Evolutionary conservation across 2,329 filamentous ascomycete species (phyloP), one percentile per base, ranked within the genome.

Genomic region (Pseudogymnoascus sp.): DNA sequence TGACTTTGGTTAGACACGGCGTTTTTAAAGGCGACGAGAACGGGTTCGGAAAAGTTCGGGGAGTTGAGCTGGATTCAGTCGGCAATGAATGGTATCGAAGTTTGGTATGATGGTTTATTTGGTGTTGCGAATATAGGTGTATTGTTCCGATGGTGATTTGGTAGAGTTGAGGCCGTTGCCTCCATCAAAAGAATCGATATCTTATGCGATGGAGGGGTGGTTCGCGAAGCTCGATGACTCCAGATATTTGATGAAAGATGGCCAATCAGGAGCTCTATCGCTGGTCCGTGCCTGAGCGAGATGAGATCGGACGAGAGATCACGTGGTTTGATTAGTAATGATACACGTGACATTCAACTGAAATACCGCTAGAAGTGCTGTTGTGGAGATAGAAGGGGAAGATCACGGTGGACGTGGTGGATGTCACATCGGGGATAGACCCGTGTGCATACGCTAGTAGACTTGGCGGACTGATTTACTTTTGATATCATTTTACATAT

Each of bases 1-100:
- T 91, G 87, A 88, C 86, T 89, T 88, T 89, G 68, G 68, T 63
- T 87, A 88, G 87, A 82, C 88, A 92, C 91, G 89, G 91, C 91
- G 73, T 92, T 72, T 92, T 94, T 92, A 91, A 93, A 92, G 89
- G 89, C 81, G 81, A 42, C 63, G 74, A 75, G 78, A 81, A 17
- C 21, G 21, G 21, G 21, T 21, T 33, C 48, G 48, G 48, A 41
- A 2, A 29, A 29, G 44, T 33, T 55, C 15, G 29, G 29, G 31
- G 29, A 55, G 48, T 74, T 73, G 68, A 74, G 77, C 73, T 77
- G 71, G 71, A 74, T 71, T 75, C 74, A 21, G 21, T 21, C 72
- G 66, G 64, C 60, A 31, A 42, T 58, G 38, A 35, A 21, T 35
- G n/a, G 10, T 39, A 62, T 31, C 27, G 31, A 58, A 31, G 7